These are phyloP conservation scores for Corniculantispora saksenae DNA, from an alignment of 2,329 filamentous ascomycete species.

Conservation along the genomic window DNA sequence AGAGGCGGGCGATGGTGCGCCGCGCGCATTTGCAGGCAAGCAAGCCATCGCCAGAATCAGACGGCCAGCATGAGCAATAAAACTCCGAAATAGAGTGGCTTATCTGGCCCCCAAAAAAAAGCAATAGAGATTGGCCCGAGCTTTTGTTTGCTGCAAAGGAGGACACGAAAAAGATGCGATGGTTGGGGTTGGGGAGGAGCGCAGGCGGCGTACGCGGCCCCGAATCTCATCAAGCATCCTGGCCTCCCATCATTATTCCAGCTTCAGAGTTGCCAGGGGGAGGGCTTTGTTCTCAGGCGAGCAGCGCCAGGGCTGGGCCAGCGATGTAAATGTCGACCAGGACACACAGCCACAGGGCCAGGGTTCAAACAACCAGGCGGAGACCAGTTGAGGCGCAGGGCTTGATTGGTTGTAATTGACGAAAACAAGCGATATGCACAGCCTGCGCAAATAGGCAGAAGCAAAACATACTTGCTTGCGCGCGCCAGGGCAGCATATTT, in stretches of 20 bases:
- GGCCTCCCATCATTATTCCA: not conserved
- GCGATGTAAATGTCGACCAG: no score
- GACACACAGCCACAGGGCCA: no score
- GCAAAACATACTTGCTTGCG: no score
- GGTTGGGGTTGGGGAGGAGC: not conserved
- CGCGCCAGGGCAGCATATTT: no score
- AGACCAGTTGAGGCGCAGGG: no score
- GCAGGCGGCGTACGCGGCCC: not conserved
- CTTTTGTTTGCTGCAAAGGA: not conserved
- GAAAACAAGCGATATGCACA: no score
- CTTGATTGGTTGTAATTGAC: no score
- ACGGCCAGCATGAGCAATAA: not conserved
- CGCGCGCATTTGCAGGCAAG: not conserved
- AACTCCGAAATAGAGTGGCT: not conserved
- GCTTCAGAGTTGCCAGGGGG: not conserved
- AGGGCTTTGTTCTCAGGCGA: no score
- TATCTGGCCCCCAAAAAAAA: conserved; percentile 1
- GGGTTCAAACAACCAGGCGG: no score
- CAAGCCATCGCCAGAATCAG: not conserved
- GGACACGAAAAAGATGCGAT: not conserved
- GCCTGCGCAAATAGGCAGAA: no score
- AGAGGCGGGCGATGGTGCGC: not conserved
- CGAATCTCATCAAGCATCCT: conserved; percentile 13
- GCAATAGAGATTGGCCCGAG: not conserved
- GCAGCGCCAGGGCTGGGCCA: no score